A percentile compares a stretch with the other conserved stretches of the same genome.
These are phyloP conservation scores for Termitomyces sp. DNA, from an alignment of 768 basidiomycete species.

Conservation along the genomic window DNA sequence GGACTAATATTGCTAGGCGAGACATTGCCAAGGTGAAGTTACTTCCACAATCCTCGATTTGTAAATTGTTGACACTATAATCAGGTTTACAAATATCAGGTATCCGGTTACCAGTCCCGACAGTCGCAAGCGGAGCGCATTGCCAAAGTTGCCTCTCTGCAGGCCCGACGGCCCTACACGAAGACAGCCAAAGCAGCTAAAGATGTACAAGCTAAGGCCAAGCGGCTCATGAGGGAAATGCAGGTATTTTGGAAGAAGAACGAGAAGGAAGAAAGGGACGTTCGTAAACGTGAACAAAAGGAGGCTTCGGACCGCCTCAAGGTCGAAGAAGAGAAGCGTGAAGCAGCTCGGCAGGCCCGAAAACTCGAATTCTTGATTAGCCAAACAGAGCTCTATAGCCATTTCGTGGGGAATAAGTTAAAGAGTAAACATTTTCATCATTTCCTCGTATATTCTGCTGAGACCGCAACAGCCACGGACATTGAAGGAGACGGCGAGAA, in stretches of 20 bases:
- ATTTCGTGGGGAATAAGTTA: constrained; percentile 97
- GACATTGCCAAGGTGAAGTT: constrained; percentile 73
- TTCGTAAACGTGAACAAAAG: constrained; percentile 90
- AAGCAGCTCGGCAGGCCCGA: constrained; percentile 88
- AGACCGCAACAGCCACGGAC: constrained; percentile 56
- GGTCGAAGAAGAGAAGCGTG: constrained; percentile 89
- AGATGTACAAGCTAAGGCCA: constrained; percentile 80
- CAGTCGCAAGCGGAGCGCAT: constrained; percentile 72
- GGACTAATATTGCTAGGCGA: constrained; percentile 81
- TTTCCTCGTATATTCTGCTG: constrained; percentile 13
- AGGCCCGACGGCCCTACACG: constrained; percentile 71
- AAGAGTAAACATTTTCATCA: constrained; percentile 49
- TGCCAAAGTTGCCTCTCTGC: constrained; percentile 66
- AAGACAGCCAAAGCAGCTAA: constrained; percentile 76
- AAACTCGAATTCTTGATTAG: constrained; percentile 98
- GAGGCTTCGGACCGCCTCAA: constrained; percentile 86
- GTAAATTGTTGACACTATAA: constrained; percentile 5
- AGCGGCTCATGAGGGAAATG: constrained; percentile 92
- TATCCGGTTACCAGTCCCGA: constrained; percentile 59
- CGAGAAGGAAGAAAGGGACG: constrained; percentile 92
- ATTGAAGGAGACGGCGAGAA: constrained; percentile 56
- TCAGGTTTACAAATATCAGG: constrained; percentile 79
- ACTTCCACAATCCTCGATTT: background rate
- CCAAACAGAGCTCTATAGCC: constrained; percentile 97
- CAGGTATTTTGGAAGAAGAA: constrained; percentile 97